A percentile compares a stretch with the other conserved stretches of the same genome.
These are phyloP conservation scores for Dothistroma septosporum DNA, from an alignment of 2,329 filamentous ascomycete genomes.

Conservation along the genomic window DNA sequence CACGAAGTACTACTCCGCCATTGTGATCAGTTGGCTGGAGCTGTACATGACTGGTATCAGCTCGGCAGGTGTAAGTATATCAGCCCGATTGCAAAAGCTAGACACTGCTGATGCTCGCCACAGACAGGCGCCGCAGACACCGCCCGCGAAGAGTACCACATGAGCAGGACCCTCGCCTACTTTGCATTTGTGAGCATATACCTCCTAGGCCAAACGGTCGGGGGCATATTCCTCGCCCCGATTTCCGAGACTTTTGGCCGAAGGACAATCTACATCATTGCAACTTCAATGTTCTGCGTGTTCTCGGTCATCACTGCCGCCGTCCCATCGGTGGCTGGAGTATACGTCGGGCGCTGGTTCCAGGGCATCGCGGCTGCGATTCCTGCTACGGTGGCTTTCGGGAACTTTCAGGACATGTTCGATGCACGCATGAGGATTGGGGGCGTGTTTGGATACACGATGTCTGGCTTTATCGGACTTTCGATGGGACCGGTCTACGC, in stretches of 20 bases:
- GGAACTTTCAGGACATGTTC: slow-evolving; percentile 49
- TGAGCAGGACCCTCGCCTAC: slow-evolving; percentile 17
- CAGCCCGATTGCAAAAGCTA: neutral
- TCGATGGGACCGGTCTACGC: slow-evolving; percentile 45
- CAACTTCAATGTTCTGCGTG: slow-evolving; percentile 25
- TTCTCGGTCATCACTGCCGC: slow-evolving; percentile 33
- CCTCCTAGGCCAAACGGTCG: slow-evolving; percentile 36
- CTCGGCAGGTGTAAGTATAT: slow-evolving; percentile 15
- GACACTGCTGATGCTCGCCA: neutral
- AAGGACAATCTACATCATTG: slow-evolving; percentile 33
- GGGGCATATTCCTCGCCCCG: slow-evolving; percentile 37
- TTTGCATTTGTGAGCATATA: slow-evolving; percentile 23
- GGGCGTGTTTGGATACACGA: slow-evolving; percentile 45
- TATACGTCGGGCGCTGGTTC: slow-evolving; percentile 41
- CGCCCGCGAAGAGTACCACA: slow-evolving; percentile 14
- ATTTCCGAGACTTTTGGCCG: slow-evolving; percentile 39
- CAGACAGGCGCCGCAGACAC: slow-evolving; percentile 18
- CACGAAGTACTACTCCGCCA: slow-evolving; percentile 16
- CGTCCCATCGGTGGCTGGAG: slow-evolving; percentile 35
- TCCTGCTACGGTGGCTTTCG: slow-evolving; percentile 45
- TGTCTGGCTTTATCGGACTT: slow-evolving; percentile 41
- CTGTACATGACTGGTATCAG: slow-evolving; percentile 23
- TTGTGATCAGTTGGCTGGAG: slow-evolving; percentile 19
- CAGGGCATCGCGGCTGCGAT: slow-evolving; percentile 46
- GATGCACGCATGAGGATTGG: slow-evolving; percentile 33